Conservation (phyloP, 2,329 filamentous ascomycete species). For the Rutstroemia sp. region DNA sequence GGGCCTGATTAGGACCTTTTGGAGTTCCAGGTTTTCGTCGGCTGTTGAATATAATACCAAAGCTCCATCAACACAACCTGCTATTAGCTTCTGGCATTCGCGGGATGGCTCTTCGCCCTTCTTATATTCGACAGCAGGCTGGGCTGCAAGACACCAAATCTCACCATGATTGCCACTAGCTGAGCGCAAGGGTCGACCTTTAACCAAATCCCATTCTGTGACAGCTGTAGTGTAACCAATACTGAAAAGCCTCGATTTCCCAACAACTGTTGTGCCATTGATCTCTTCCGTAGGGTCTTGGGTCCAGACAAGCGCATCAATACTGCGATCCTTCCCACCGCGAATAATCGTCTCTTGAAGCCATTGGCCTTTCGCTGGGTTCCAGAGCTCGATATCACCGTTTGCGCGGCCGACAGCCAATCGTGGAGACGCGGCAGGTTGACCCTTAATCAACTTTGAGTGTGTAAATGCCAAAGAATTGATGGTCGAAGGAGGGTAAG, state of each 20-base stretch:
- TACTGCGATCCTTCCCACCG: constrained; percentile 76
- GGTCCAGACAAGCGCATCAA: constrained; percentile 88
- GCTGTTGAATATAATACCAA: constrained; percentile 81
- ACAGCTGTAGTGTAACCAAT: constrained; percentile 89
- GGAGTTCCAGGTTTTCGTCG: constrained; percentile 74
- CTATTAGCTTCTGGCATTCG: constrained; percentile 59
- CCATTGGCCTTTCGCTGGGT: constrained; percentile 69
- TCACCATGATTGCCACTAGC: constrained; percentile 90
- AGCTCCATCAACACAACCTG: constrained; percentile 85
- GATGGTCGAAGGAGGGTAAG: constrained; percentile 84
- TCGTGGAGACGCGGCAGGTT: constrained; percentile 54
- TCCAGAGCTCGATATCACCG: constrained; percentile 97
- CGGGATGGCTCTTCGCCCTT: constrained; percentile 29
- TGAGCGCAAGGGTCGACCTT: constrained; percentile 69
- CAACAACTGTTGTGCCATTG: constrained; percentile 53
- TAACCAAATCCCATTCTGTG: constrained; percentile 89
- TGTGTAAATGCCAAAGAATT: constrained; percentile 94
- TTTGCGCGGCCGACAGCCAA: constrained; percentile 89
- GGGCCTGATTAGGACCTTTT: constrained; percentile 66
- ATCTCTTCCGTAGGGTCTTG: constrained; percentile 70
- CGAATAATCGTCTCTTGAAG: constrained; percentile 81
- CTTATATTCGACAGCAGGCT: constrained; percentile 44
- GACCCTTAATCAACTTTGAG: constrained; percentile 44
- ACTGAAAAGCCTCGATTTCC: constrained; percentile 83
- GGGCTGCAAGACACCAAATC: constrained; percentile 91